Conservation (phyloP, 2,329 filamentous ascomycete species). For the Paracamarosporium sp. region DNA sequence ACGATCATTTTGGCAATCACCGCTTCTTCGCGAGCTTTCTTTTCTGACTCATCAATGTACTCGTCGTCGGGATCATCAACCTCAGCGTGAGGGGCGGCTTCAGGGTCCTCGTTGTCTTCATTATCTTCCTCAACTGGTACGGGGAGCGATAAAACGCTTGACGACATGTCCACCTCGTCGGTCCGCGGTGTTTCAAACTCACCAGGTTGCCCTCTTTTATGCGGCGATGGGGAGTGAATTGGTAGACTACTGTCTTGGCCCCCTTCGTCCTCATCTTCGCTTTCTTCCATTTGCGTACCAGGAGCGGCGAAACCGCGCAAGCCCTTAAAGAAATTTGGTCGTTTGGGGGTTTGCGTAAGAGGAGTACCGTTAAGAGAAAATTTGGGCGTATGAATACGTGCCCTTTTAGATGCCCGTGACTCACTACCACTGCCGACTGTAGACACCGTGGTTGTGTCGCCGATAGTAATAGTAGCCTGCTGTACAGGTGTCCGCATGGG, state of each 20-base stretch:
- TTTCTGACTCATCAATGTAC: constrained; percentile 63
- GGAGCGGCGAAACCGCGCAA: constrained; percentile 63
- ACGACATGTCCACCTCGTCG: constrained; percentile 23
- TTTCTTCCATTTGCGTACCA: constrained; percentile 51
- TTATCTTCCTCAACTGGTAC: constrained; percentile 5
- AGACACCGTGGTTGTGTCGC: constrained; percentile 70
- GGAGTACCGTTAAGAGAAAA: constrained; percentile 37
- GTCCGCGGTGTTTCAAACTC: constrained; percentile 21
- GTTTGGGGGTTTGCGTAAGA: constrained; percentile 35
- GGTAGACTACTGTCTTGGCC: constrained; percentile 23
- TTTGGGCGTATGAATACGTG: constrained; percentile 51
- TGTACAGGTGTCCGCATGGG: constrained; percentile 68
- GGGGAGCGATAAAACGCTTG: constrained; percentile 16
- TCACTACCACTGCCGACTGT: constrained; percentile 62
- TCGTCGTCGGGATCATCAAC: constrained; percentile 47
- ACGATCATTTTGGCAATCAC: constrained; percentile 53
- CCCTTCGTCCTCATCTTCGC: constrained; percentile 42
- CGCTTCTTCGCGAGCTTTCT: constrained; percentile 58
- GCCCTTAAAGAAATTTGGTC: constrained; percentile 50
- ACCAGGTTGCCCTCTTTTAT: constrained; percentile 12
- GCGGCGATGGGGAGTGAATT: constrained; percentile 25
- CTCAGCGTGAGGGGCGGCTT: constrained; percentile 9
- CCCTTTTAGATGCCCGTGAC: constrained; percentile 55
- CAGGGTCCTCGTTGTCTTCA: constrained; percentile 8
- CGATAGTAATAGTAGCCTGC: constrained; percentile 77